Evolutionary conservation across 768 basidiomycete species (phyloP).

Genomic region (Mycena kentingensis): DNA sequence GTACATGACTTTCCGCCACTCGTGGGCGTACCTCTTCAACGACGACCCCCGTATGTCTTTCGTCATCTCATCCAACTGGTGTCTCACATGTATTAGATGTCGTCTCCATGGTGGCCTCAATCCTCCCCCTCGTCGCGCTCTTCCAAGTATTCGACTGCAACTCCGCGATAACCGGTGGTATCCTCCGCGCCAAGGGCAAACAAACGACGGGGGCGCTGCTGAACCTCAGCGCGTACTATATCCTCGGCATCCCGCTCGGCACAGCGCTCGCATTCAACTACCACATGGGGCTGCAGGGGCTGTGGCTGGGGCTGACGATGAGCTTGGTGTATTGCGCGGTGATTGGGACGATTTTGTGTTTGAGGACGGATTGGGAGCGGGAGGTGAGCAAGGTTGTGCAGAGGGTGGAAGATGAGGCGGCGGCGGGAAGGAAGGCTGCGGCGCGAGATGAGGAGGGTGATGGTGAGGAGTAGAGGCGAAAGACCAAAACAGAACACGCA

Average conservation of each 20-base stretch:
- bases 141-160: constrained; percentile 88
- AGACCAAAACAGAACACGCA: too few species aligned
- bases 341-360: constrained; percentile 53
- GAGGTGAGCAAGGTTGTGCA: constrained; percentile 65
- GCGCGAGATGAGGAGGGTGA: too few species aligned
- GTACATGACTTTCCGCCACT: constrained; percentile 61
- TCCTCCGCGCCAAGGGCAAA: constrained; percentile 82
- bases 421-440: too few species aligned
- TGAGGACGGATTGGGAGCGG: constrained; percentile 66
- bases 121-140: constrained; percentile 74
- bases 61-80: neutral
- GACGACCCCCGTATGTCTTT: constrained; percentile 52
- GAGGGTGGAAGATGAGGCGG: constrained; percentile 46
- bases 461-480: too few species aligned
- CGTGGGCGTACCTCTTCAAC: constrained; percentile 79
- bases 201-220: constrained; percentile 79
- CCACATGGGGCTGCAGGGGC: constrained; percentile 62
- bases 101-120: constrained; percentile 60
- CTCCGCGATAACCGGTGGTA: constrained; percentile 66
- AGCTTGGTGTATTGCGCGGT: constrained; percentile 61
- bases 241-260: constrained; percentile 82
- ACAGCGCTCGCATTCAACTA: constrained; percentile 71
- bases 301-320: constrained; percentile 83
- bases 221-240: constrained; percentile 81
- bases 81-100: constrained; percentile 41